Evolutionary conservation across 768 basidiomycete genomes (phyloP), one percentile per base, ranked within the genome.

Genomic region (Cyathus striatus): DNA sequence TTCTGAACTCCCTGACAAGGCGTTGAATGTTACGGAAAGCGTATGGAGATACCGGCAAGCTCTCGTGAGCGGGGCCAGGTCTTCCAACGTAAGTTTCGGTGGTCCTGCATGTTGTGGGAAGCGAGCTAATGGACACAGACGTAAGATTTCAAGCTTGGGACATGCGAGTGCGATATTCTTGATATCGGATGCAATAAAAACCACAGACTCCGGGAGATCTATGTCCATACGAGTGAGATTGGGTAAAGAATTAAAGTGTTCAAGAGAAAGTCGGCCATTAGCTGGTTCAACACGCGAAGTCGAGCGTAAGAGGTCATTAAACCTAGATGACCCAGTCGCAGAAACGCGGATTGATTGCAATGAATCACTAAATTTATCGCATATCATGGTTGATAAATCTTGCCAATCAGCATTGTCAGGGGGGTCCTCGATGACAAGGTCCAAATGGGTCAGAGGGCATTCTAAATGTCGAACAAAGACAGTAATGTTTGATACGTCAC

Each of bases 361-460:
- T 12, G 78, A 74, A 36, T 69, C 59, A 12, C 73, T 69, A 51
- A 87, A 86, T 50, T 73, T 66, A 48, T 85, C 78, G 50, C 73
- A 79, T 40, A 89, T 70, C 53, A 83, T 55, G 36, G 62, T 63
- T 32, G 78, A 84, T 16, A 89, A 69, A 49, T 87, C 79, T 47
- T 78, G 79, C 87, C 87, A 90, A 54, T 89, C 86, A 6, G 73
- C 74, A 44, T 73, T 73, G 54, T 81, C 79, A 17, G 85, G 84
- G 13, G 87, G 85, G 51, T 90, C 87, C 49, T 90, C 87, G 50
- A 90, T 83, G 57, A 81, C 69, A 27, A 90, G 76, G 38, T 89
- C 87, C 41, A 90, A 69, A 40, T 76, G 73, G n/a, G 70, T 67
- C 54, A 89, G 62, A n/a, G 75, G 69, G 57, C 76, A 78, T 16